phyloP scores from a whole-genome alignment of 2,329 filamentous ascomycete species.

The Aspergillus melleus region DNA sequence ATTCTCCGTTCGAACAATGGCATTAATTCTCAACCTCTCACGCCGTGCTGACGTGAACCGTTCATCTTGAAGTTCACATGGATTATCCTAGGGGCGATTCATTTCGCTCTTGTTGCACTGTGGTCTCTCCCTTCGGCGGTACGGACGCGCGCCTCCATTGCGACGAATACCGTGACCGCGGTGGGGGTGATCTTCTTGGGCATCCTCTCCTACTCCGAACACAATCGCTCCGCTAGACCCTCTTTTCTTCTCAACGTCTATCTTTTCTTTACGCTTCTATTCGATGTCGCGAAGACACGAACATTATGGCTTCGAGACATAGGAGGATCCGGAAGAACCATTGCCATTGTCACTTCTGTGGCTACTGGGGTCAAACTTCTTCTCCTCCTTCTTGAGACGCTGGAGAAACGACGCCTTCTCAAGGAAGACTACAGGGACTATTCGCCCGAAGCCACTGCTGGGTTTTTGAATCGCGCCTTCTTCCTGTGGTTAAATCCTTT shows the following conservation, averaged over 20 bases:
- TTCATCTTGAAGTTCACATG: constrained; percentile 27
- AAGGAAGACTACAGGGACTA: constrained; percentile 38
- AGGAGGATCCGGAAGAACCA: constrained; percentile 30
- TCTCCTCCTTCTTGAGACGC: constrained; percentile 47
- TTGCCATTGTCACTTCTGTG: constrained; percentile 46
- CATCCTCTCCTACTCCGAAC: constrained; percentile 50
- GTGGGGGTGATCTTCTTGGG: constrained; percentile 33
- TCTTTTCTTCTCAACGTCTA: constrained; percentile 52
- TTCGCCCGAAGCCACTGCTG: constrained; percentile 54
- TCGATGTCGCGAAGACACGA: constrained; percentile 48
- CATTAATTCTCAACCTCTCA: not conserved
- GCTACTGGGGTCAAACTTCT: constrained; percentile 45
- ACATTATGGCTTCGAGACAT: constrained; percentile 43
- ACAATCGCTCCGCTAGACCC: constrained; percentile 46
- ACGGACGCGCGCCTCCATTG: constrained; percentile 37
- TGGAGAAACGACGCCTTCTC: constrained; percentile 46
- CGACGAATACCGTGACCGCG: constrained; percentile 32
- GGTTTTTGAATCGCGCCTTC: constrained; percentile 49
- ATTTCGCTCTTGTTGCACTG: constrained; percentile 39
- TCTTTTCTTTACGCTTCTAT: constrained; percentile 46
- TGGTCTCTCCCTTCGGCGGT: constrained; percentile 35
- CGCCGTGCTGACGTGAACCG: not conserved
- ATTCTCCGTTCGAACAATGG: not conserved
- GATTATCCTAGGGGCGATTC: constrained; percentile 33
- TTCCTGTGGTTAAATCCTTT: constrained; percentile 58